These are phyloP conservation scores for Remersonia thermophila DNA, from an alignment of 2,329 filamentous ascomycete species.

Conservation along the genomic window DNA sequence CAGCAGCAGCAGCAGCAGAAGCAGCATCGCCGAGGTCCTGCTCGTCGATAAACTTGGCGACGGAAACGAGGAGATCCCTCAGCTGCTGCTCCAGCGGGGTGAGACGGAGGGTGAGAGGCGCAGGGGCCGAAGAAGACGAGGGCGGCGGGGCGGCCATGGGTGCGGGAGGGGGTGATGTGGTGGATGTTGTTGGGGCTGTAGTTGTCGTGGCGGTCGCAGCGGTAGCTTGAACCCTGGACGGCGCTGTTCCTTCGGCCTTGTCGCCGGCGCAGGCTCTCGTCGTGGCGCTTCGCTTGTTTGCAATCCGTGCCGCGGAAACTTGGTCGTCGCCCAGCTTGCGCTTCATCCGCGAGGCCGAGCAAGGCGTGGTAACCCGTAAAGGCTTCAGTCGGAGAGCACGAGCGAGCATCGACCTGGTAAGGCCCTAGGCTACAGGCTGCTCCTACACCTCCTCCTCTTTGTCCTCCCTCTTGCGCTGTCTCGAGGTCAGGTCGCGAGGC, in stretches of 20 bases:
- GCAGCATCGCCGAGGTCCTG: conserved; percentile 6
- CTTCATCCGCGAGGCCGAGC: conserved; percentile 13
- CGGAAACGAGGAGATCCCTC: conserved; percentile 66
- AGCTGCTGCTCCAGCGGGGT: conserved; percentile 61
- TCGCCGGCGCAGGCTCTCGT: too few relatives aligned
- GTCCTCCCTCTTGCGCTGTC: too few relatives aligned
- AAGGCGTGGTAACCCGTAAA: neutral
- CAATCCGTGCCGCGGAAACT: neutral
- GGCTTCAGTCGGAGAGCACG: conserved; percentile 1
- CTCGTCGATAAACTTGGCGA: conserved; percentile 55
- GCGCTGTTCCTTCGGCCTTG: too few relatives aligned
- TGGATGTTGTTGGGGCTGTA: conserved; percentile 3
- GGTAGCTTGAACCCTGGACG: too few relatives aligned
- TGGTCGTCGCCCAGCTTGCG: conserved; percentile 13
- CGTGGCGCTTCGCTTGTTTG: neutral
- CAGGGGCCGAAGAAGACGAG: neutral
- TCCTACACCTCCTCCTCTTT: too few relatives aligned
- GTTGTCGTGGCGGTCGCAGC: neutral
- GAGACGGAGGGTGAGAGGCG: conserved; percentile 33
- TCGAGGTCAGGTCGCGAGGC: too few relatives aligned
- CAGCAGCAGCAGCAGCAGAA: too few relatives aligned
- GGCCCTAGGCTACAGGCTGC: too few relatives aligned
- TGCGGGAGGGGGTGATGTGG: neutral
- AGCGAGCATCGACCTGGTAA: conserved; percentile 6
- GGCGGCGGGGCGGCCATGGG: too few relatives aligned